phyloP scores from a whole-genome alignment of 2,329 filamentous ascomycete genomes.

The Neofusicoccum sp. region DNA sequence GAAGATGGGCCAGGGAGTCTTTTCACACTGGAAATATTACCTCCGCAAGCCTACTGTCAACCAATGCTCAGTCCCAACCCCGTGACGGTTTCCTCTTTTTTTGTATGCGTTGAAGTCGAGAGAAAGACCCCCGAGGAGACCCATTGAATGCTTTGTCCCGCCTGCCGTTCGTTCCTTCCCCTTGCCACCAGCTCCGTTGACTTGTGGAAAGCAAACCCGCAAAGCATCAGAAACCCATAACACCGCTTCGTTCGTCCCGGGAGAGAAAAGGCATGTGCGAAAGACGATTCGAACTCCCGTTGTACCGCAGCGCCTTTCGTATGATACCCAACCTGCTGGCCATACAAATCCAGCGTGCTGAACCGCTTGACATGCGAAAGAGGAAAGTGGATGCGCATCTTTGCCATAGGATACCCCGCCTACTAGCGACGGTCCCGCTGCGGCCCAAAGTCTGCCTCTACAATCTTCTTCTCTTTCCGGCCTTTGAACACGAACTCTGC shows the following conservation, averaged over 20 bases:
- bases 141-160: conserved; percentile 11
- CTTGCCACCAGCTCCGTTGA: conserved; percentile 8
- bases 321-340: conserved; percentile 18
- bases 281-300: conserved; percentile 17
- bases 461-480: conserved; percentile 69
- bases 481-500: conserved; percentile 88
- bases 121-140: not conserved
- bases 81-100: not conserved
- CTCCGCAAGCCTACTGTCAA: not conserved
- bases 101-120: not conserved
- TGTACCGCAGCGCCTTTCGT: conserved; percentile 15
- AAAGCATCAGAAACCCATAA: conserved; percentile 12
- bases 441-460: conserved; percentile 41
- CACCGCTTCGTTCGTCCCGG: conserved; percentile 10
- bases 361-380: conserved; percentile 16
- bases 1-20: not conserved
- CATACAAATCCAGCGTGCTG: conserved; percentile 12
- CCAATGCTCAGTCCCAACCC: not conserved
- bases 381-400: conserved; percentile 1
- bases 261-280: conserved; percentile 5
- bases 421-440: conserved; percentile 27
- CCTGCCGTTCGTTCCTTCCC: conserved; percentile 1
- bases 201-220: conserved; percentile 15
- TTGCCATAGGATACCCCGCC: not conserved
- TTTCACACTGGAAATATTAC: not conserved